Conservation (phyloP, 805 yeast genomes). For the Candida ascalaphidarum region DNA sequence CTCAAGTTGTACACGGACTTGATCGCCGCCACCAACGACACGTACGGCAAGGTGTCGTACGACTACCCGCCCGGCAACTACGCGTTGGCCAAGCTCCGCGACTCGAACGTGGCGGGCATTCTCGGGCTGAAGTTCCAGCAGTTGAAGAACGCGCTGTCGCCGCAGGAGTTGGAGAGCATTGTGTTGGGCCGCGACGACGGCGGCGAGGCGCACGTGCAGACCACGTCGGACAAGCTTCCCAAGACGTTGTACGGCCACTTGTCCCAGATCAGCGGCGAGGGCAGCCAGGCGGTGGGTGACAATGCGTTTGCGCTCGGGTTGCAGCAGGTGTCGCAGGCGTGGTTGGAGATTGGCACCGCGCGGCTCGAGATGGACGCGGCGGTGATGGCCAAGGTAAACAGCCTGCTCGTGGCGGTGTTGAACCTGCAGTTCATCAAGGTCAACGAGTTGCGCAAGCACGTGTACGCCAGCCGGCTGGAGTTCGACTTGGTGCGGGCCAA, state of each 20-base stretch:
- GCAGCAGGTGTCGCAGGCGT: conserved; percentile 45
- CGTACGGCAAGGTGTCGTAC: conserved; percentile 67
- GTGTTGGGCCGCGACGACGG: conserved; percentile 26
- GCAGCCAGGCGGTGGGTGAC: conserved; percentile 38
- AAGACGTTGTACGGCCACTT: conserved; percentile 71
- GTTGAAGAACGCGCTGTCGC: conserved; percentile 54
- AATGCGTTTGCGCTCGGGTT: conserved; percentile 47
- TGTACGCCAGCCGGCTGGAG: conserved; percentile 59
- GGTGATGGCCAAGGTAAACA: conserved; percentile 52
- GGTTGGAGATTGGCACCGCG: conserved; percentile 56
- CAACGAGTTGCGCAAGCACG: conserved; percentile 53
- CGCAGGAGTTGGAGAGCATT: conserved; percentile 58
- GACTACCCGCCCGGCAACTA: conserved; percentile 68
- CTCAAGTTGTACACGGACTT: conserved; percentile 49
- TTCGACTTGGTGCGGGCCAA: conserved; percentile 67
- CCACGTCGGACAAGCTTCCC: conserved; percentile 37
- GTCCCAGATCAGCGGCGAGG: conserved; percentile 44
- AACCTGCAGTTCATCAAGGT: conserved; percentile 55
- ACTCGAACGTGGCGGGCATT: conserved; percentile 55
- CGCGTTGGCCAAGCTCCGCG: conserved; percentile 45
- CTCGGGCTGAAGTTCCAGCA: conserved; percentile 49
- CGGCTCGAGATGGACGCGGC: conserved; percentile 63
- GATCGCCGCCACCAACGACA: conserved; percentile 35
- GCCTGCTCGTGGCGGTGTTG: conserved; percentile 43
- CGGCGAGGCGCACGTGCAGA: conserved; percentile 15